A percentile compares a stretch with the other conserved stretches of the same genome.
Conservation (phyloP, 345 rosid species). For the Theobroma cacao region DNA sequence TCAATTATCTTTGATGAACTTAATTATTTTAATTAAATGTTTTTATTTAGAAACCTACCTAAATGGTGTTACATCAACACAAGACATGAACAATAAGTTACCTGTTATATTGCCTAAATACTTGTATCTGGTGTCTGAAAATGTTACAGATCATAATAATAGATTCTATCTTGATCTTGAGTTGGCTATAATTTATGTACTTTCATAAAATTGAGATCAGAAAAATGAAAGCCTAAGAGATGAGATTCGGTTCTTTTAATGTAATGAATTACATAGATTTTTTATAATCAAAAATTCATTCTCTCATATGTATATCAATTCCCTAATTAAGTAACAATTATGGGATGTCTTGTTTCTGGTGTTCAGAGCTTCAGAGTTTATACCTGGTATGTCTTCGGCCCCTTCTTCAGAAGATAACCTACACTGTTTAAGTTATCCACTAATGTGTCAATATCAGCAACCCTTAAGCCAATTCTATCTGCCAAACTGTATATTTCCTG, state of each 20-base stretch:
- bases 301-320: neutral
- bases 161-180: neutral
- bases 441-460: constrained; percentile 83
- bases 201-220: neutral
- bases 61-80: neutral
- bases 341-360: neutral
- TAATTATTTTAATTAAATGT: neutral
- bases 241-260: neutral
- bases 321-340: neutral
- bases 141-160: neutral
- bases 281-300: neutral
- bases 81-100: neutral
- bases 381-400: constrained; percentile 94
- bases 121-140: neutral
- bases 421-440: constrained; percentile 84
- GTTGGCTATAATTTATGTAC: neutral
- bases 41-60: neutral
- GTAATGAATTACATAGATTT: neutral
- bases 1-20: neutral
- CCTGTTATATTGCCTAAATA: neutral
- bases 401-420: constrained; percentile 90
- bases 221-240: neutral
- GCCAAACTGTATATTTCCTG: constrained; percentile 98
- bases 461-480: constrained; percentile 79
- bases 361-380: neutral